Conservation (phyloP, 179 eudicot species). For the Nepenthes alata region DNA sequence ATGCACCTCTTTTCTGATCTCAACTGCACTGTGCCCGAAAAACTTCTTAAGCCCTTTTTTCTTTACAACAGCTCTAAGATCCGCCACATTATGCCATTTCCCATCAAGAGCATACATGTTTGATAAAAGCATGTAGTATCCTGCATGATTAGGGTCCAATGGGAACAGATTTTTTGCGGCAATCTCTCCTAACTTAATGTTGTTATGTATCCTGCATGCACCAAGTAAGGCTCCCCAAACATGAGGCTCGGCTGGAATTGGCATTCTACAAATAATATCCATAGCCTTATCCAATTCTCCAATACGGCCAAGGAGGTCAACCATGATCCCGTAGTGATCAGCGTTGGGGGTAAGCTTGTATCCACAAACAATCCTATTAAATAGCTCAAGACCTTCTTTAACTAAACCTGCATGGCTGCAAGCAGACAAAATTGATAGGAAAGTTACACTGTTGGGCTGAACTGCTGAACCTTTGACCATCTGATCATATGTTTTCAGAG, state of each 20-base stretch:
- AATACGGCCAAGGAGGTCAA: slow-evolving; percentile 30
- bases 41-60: slow-evolving; percentile 30
- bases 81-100: slow-evolving; percentile 32
- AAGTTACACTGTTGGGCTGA: slow-evolving; percentile 24
- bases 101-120: slow-evolving; percentile 34
- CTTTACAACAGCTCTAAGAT: slow-evolving; percentile 26
- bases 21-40: slow-evolving; percentile 34
- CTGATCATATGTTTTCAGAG: slow-evolving; percentile 16
- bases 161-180: slow-evolving; percentile 28
- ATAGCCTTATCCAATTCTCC: slow-evolving; percentile 23
- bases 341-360: slow-evolving; percentile 19
- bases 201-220: slow-evolving; percentile 26
- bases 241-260: slow-evolving; percentile 24
- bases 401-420: slow-evolving; percentile 32
- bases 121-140: slow-evolving; percentile 25
- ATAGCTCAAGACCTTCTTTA: slow-evolving; percentile 17
- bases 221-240: slow-evolving; percentile 30
- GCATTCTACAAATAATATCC: slow-evolving; percentile 26
- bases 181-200: slow-evolving; percentile 22
- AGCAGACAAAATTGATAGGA: slow-evolving; percentile 27
- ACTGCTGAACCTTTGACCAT: slow-evolving; percentile 16
- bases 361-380: slow-evolving; percentile 21
- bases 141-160: slow-evolving; percentile 30
- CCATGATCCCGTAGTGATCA: slow-evolving; percentile 36
- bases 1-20: slow-evolving; percentile 23